These are phyloP conservation scores for Capsicum rhomboideum DNA, from an alignment of 257 asterid genomes.

Conservation along the genomic window DNA sequence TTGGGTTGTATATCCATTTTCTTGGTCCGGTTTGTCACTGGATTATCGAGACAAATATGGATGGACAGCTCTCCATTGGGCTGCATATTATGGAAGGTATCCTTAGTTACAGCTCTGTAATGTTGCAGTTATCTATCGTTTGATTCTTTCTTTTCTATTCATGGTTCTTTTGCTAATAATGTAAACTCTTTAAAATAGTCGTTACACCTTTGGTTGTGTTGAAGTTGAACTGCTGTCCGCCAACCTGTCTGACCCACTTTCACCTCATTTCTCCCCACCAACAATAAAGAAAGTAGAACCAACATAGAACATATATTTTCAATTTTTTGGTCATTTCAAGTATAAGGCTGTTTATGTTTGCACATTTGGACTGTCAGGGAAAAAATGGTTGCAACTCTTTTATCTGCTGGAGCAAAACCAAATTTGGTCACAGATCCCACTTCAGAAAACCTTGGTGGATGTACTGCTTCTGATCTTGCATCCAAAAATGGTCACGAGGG, in stretches of 20 bases:
- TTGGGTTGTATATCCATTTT: conserved; percentile 77
- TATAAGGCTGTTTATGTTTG: not conserved
- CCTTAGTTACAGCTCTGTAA: not conserved
- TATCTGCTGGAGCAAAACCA: conserved; percentile 91
- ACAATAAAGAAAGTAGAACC: not conserved
- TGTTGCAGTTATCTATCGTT: not conserved
- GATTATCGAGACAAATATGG: conserved; percentile 92
- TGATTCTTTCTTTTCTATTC: not conserved
- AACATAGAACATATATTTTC: not conserved
- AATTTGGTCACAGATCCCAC: conserved; percentile 89
- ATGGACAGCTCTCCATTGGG: conserved; percentile 99
- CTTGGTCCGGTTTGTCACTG: conserved; percentile 75
- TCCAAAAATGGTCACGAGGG: conserved; percentile 70
- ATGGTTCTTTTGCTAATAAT: not conserved
- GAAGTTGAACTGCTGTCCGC: not conserved
- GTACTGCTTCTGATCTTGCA: conserved; percentile 89
- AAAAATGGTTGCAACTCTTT: conserved; percentile 89
- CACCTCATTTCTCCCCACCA: not conserved
- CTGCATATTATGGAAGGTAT: conserved; percentile 92
- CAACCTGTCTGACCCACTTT: not conserved
- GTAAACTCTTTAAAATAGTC: not conserved
- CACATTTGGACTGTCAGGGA: conserved; percentile 48
- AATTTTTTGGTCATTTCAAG: not conserved
- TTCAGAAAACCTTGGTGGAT: conserved; percentile 66
- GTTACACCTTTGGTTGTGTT: not conserved